Base-by-base conservation (phyloP, 495 filamentous ascomycete genomes). In the Parachaetomium inaequale region DNA sequence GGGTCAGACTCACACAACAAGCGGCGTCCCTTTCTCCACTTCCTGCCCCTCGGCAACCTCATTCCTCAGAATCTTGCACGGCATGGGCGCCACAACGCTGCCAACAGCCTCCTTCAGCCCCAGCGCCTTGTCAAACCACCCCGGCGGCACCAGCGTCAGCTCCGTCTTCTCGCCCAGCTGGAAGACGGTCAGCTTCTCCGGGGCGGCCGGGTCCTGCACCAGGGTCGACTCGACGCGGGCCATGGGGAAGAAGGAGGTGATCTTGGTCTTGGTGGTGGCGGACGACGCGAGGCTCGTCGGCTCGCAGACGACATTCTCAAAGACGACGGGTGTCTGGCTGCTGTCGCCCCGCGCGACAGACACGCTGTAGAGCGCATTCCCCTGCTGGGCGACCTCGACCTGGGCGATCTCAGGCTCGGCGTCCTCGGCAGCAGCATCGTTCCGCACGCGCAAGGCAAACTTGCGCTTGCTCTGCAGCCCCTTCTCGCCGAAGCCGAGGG, bases 1-100 rank as follows among this genome's bases (percentile, higher is more conserved):
- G 32, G 45, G 3, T 10, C 17, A 51, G 17, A 76, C 81, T 79
- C 69, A 84, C 82, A 98, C 93, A 45, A 98, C 91, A 63, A 98
- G 76, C 21, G 91, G 84, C 66, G 95, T 86, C 55, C 92, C 93
- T 76, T 92, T 95, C 70, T 86, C 83, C 42, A 98, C 93, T 53
- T 70, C 75, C 63, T 93, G 87, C 0, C 94, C 95, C 58, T 88
- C 91, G 57, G 84, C 74, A 1, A 93, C 90, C 71, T 93, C 88
- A 32, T 95, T 91, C 55, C 90, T 83, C 62, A 96, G 75, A 6
- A 96, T 85, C 77, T 96, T 97, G 75, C 93, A 96, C 12, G 93
- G 93, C 93, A 97, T 96, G 1, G 93, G 93, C 26, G 93, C 89
- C 51, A 58, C 76, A 15, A 98, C 92, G 69, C 87, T 94, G 61